A percentile compares a stretch with the other conserved stretches of the same genome.
phyloP scores from a whole-genome alignment of 2,329 filamentous ascomycete genomes.

The Calonectria pauciramosa region DNA sequence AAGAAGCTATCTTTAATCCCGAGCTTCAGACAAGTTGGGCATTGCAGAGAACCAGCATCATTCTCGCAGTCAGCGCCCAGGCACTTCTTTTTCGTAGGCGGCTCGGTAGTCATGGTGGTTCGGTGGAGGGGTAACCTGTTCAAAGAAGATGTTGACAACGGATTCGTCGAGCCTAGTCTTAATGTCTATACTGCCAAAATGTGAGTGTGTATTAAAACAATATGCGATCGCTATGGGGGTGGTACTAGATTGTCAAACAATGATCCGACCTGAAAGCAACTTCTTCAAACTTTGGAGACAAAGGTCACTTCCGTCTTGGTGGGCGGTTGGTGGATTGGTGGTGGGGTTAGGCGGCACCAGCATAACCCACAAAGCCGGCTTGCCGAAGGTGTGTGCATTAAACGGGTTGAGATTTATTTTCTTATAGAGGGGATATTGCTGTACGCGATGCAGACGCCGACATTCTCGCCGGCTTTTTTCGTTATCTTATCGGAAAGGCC shows the following conservation, averaged over 20 bases:
- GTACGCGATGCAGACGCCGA: background rate
- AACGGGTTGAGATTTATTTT: background rate
- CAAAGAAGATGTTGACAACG: background rate
- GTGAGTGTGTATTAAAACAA: background rate
- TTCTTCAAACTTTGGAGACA: conserved; percentile 33
- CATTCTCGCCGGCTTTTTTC: background rate
- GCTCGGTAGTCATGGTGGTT: conserved; percentile 63
- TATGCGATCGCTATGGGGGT: background rate
- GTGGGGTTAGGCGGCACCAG: conserved; percentile 25
- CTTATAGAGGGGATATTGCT: background rate
- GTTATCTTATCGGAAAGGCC: background rate
- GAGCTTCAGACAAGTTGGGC: conserved; percentile 93
- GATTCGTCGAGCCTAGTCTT: background rate
- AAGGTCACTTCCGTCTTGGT: conserved; percentile 35
- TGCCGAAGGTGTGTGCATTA: background rate
- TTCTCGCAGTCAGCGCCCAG: conserved; percentile 87
- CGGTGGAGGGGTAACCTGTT: background rate
- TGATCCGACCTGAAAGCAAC: conserved; percentile 1
- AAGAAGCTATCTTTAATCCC: conserved; percentile 93
- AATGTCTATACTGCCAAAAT: background rate
- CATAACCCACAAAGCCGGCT: background rate
- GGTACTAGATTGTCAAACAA: background rate
- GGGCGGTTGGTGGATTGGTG: conserved; percentile 27
- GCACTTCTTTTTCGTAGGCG: conserved; percentile 77
- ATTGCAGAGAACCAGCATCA: conserved; percentile 88